Percentiles rank a stretch among this genome's conserved stretches.
These are phyloP conservation scores for Gryganskiella cystojenkinii DNA, from an alignment of 192 early-diverging fungal species.

Conservation along the genomic window DNA sequence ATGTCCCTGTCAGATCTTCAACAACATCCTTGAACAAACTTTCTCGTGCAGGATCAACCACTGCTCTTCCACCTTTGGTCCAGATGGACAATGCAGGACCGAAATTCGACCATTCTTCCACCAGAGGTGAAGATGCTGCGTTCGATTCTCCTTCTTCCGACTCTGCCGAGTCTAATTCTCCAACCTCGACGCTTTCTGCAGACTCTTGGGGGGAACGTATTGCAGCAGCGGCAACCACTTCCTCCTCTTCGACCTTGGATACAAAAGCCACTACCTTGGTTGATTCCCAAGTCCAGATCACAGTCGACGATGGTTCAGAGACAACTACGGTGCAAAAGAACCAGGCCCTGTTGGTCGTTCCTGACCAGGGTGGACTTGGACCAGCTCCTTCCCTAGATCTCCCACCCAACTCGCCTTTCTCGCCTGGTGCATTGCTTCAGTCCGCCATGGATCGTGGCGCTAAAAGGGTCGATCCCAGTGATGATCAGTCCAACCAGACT, in stretches of 20 bases:
- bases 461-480: constrained; percentile 1
- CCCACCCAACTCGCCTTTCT: constrained; percentile 32
- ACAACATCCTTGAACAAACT: neutral
- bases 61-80: neutral
- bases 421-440: too few relatives aligned
- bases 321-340: too few relatives aligned
- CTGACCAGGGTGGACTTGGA: neutral
- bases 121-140: neutral
- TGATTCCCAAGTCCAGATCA: too few relatives aligned
- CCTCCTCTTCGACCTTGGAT: too few relatives aligned
- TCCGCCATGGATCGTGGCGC: too few relatives aligned
- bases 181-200: constrained; percentile 1
- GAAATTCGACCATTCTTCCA: neutral
- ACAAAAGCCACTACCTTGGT: too few relatives aligned
- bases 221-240: neutral
- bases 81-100: neutral
- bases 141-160: constrained; percentile 5
- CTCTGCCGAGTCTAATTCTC: neutral
- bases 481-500: too few relatives aligned
- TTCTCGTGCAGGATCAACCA: neutral
- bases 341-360: too few relatives aligned
- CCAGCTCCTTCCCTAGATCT: constrained; percentile 19
- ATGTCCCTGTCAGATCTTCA: too few relatives aligned
- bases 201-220: constrained; percentile 16
- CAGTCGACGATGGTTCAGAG: too few relatives aligned